A percentile compares a stretch with the other conserved stretches of the same genome.
Evolutionary conservation across 805 yeast genomes (phyloP).

Genomic region (Vanderwaltozyma polyspora): DNA sequence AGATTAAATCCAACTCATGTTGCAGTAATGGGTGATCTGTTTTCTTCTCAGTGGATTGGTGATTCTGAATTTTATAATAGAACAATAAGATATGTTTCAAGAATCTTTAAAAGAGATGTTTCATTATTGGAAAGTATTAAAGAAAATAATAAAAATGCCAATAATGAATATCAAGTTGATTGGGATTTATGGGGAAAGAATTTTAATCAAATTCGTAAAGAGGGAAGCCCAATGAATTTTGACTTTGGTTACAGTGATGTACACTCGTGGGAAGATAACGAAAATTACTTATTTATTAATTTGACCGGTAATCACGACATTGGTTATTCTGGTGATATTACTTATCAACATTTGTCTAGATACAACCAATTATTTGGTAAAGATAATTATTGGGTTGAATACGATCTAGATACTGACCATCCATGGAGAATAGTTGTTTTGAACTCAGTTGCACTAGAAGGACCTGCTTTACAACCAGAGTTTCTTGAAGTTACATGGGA

Average conservation of each 20-base stretch:
- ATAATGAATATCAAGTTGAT: conserved; percentile 18
- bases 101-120: conserved; percentile 54
- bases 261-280: conserved; percentile 51
- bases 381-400: conserved; percentile 72
- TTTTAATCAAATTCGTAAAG: conserved; percentile 10
- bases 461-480: conserved; percentile 73
- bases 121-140: conserved; percentile 42
- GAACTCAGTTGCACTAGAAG: conserved; percentile 76
- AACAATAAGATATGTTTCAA: conserved; percentile 59
- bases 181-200: conserved; percentile 22
- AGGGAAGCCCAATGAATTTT: conserved; percentile 16
- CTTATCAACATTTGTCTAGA: conserved; percentile 80
- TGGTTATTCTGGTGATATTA: conserved; percentile 91
- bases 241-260: conserved; percentile 47
- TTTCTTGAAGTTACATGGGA: conserved; percentile 59
- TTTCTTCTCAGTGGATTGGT: conserved; percentile 89
- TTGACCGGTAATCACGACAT: conserved; percentile 93
- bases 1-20: conserved; percentile 68
- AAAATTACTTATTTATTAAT: conserved; percentile 64
- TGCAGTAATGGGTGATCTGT: conserved; percentile 84
- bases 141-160: conserved; percentile 20
- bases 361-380: conserved; percentile 67
- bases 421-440: conserved; percentile 88
- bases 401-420: conserved; percentile 47
- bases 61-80: conserved; percentile 79